These are phyloP conservation scores for Microcera coccophila DNA, from an alignment of 2,329 filamentous ascomycete species.

Conservation along the genomic window DNA sequence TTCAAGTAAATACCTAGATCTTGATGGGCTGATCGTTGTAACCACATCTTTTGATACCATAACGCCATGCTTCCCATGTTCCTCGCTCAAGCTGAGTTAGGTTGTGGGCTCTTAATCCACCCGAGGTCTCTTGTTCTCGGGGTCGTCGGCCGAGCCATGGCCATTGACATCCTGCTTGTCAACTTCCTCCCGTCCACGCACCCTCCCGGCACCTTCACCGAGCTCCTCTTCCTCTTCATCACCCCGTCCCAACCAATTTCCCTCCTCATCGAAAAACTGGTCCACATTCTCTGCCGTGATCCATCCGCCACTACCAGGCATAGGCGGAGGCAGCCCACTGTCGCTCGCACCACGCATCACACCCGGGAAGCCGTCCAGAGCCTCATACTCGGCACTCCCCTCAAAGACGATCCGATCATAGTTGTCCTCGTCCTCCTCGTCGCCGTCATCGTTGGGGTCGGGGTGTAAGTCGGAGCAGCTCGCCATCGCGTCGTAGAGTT, in stretches of 20 bases:
- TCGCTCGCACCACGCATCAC: conserved; percentile 46
- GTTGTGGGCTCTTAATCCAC: conserved; percentile 35
- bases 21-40: no score
- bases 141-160: conserved; percentile 34
- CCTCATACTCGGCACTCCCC: conserved; percentile 45
- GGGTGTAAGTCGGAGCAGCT: conserved; percentile 74
- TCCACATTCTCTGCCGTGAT: conserved; percentile 90
- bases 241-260: conserved; percentile 63
- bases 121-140: conserved; percentile 47
- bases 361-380: conserved; percentile 54
- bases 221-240: conserved; percentile 45
- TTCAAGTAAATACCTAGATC: no score
- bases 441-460: conserved; percentile 55
- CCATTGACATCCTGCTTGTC: conserved; percentile 47
- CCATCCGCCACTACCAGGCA: conserved; percentile 74
- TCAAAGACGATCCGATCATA: conserved; percentile 57
- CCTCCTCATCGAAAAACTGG: conserved; percentile 76
- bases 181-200: conserved; percentile 51
- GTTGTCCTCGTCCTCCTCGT: conserved; percentile 54
- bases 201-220: conserved; percentile 62
- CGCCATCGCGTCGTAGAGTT: conserved; percentile 67
- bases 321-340: conserved; percentile 58
- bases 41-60: conserved; percentile 16
- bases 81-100: not conserved
- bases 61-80: conserved; percentile 17